Evolutionary conservation across 1,284 basidiomycete species (phyloP), one percentile per base, ranked within the genome.

Genomic region (Bondarzewia mesenterica): DNA sequence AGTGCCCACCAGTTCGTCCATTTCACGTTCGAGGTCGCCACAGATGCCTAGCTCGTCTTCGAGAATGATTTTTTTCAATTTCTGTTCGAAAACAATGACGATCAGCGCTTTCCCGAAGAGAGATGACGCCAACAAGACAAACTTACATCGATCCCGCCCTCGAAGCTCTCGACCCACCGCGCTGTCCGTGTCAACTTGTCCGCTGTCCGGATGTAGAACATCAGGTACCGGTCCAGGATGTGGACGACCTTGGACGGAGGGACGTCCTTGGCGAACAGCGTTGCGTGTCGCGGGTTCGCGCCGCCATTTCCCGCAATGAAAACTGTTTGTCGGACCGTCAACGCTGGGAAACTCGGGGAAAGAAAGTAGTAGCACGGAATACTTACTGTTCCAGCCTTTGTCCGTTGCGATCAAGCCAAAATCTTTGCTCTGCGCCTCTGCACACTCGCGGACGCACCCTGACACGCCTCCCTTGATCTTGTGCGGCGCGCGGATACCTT

Each of bases 301-400:
- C 42, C 42, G 7, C 42, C 42, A 25, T 43, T 43, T 21, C 42
- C 42, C 16, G 18, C 42, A 15, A 43, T 23, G 23, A 43, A 43
- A 43, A 43, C 42, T 43, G 42, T 18, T n/a, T n/a, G n/a, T n/a
- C n/a, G n/a, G n/a, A n/a, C n/a, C n/a, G n/a, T n/a, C n/a, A n/a
- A 29, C 3, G 5, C 23, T 12, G 25, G 23, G 8, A 32, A 2
- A 43, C 5, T 23, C 26, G 10, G 25, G 26, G 12, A 29, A 15
- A n/a, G 16, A 18, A 43, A 2, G 20, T 7, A 12, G n/a, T 14
- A 15, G 38, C 4, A 16, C 5, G 21, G 12, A 25, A 29, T 15
- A 43, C 22, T 12, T 23, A 43, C 42, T 43, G 25, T 43, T 43
- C 42, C 42, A 43, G n/a, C 42, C 42, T 16, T 43, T 43, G 42